Evolutionary conservation across 352 stramenopile genomes (phyloP).

Genomic region (Salisapilia sapeloensis): DNA sequence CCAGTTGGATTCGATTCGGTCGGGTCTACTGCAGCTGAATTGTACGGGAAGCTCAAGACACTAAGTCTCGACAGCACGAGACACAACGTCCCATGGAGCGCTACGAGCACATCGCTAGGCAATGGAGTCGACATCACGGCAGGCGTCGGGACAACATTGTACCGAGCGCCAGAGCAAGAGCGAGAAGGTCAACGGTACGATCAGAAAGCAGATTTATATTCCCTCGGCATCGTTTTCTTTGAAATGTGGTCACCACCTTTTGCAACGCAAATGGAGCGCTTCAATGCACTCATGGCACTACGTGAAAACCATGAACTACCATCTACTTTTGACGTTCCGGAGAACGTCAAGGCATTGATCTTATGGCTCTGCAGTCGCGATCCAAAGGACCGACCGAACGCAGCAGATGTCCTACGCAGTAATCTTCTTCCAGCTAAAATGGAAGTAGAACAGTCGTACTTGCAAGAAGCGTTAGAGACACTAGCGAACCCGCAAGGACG

Average conservation of each 20-base stretch:
- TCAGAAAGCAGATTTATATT: conserved; percentile 91
- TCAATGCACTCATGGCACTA: conserved; percentile 55
- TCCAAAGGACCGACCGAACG: conserved; percentile 43
- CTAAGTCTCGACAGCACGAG: conserved; percentile 53
- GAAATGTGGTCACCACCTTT: conserved; percentile 92
- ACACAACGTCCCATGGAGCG: conserved; percentile 14
- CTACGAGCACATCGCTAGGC: conserved; percentile 36
- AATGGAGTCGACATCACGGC: conserved; percentile 84
- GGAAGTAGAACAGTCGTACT: conserved; percentile 67
- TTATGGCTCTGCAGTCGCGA: conserved; percentile 75
- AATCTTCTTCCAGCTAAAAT: conserved; percentile 62
- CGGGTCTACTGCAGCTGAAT: conserved; percentile 45
- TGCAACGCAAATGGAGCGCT: conserved; percentile 81
- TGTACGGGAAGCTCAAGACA: conserved; percentile 48
- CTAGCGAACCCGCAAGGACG: conserved; percentile 80
- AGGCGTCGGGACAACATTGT: conserved; percentile 91
- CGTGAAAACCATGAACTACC: conserved; percentile 53
- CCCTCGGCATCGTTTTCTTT: conserved; percentile 89
- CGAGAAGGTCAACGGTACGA: conserved; percentile 74
- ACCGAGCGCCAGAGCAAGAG: conserved; percentile 90
- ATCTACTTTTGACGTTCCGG: conserved; percentile 23
- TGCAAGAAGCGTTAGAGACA: conserved; percentile 70
- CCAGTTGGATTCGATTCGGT: conserved; percentile 16
- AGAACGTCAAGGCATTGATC: conserved; percentile 82
- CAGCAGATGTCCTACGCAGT: conserved; percentile 50